Evolutionary conservation across 208 protist genomes (phyloP).

Genomic region (Wallacemonas sp.): DNA sequence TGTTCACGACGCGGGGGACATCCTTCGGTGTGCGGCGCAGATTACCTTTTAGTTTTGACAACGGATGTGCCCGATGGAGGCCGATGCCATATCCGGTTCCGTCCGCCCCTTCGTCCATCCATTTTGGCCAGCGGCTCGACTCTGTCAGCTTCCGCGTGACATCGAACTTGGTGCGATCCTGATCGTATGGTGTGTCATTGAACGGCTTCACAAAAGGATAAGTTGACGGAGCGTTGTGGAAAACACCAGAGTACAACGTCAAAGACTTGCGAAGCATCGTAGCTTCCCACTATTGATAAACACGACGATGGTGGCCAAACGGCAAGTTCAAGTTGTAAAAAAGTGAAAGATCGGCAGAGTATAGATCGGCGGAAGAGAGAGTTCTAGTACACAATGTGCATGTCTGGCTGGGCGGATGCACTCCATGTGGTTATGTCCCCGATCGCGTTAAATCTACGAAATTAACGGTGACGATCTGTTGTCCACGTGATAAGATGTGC

Average conservation of each 20-base stretch:
- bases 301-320: background rate
- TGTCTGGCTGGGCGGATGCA: too few species aligned
- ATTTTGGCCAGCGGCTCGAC: constrained; percentile 64
- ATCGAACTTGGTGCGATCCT: constrained; percentile 64
- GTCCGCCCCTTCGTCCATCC: constrained; percentile 89
- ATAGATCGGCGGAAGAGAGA: too few species aligned
- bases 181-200: constrained; percentile 86
- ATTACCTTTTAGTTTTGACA: constrained; percentile 82
- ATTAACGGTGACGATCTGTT: too few species aligned
- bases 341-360: too few species aligned
- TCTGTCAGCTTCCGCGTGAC: constrained; percentile 30
- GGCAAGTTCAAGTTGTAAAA: too few species aligned
- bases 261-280: constrained; percentile 4
- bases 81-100: constrained; percentile 86
- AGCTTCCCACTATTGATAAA: constrained; percentile 1
- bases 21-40: constrained; percentile 48
- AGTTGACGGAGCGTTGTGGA: constrained; percentile 80
- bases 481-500: too few species aligned
- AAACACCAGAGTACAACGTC: constrained; percentile 40
- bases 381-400: too few species aligned
- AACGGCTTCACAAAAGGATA: constrained; percentile 89
- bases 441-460: too few species aligned
- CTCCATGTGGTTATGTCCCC: too few species aligned
- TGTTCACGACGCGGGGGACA: constrained; percentile 76
- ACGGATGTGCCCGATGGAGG: constrained; percentile 75